phyloP scores from a whole-genome alignment of 2,329 filamentous ascomycete genomes.

The Rhynchosporium secalis region DNA sequence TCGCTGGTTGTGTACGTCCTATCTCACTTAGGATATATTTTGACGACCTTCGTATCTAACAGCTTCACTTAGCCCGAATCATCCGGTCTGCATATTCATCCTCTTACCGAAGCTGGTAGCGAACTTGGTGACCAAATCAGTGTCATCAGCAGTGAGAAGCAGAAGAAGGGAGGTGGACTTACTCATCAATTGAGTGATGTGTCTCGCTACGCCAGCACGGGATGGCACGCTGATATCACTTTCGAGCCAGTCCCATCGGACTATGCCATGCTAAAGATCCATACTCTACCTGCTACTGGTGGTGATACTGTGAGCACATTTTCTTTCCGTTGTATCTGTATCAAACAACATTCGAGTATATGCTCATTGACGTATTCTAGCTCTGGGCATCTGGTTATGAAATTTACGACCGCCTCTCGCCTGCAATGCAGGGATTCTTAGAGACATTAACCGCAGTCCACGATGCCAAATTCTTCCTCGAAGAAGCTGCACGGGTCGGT shows the following conservation, averaged over 20 bases:
- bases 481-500: background rate
- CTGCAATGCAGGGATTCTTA: constrained; percentile 33
- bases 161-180: constrained; percentile 46
- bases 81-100: constrained; percentile 52
- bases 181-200: constrained; percentile 48
- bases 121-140: background rate
- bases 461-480: background rate
- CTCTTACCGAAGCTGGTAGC: constrained; percentile 46
- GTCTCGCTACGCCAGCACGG: constrained; percentile 41
- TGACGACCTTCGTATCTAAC: no score
- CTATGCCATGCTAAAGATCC: constrained; percentile 53
- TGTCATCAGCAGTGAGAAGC: constrained; percentile 42
- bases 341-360: no score
- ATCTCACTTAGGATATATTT: no score
- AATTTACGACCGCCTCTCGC: constrained; percentile 55
- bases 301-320: constrained; percentile 48
- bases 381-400: constrained; percentile 52
- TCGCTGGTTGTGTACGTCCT: constrained; percentile 42
- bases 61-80: constrained; percentile 15
- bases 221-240: constrained; percentile 55
- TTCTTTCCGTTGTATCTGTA: no score
- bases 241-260: constrained; percentile 55
- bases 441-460: constrained; percentile 1
- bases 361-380: no score
- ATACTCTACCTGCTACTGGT: constrained; percentile 44